phyloP scores from a whole-genome alignment of 345 rosid genomes.

The Eucalyptus polyanthemos region DNA sequence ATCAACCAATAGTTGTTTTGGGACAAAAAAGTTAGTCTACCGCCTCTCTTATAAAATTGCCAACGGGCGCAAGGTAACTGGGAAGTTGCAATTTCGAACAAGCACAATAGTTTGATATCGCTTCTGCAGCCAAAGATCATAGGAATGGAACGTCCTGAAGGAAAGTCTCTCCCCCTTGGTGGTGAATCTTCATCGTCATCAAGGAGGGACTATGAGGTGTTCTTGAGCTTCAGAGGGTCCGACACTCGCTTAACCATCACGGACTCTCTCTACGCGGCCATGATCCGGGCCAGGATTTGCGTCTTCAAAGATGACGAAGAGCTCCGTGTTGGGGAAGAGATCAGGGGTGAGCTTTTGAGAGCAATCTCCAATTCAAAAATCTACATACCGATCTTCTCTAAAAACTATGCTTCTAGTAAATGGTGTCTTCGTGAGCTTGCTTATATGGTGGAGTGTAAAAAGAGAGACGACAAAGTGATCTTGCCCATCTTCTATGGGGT shows the following conservation, averaged over 20 bases:
- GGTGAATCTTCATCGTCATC: neutral
- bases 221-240: neutral
- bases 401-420: neutral
- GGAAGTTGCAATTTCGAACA: neutral
- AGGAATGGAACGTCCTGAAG: neutral
- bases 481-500: neutral
- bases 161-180: neutral
- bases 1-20: neutral
- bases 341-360: neutral
- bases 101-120: neutral
- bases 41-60: neutral
- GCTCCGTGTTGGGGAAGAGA: neutral
- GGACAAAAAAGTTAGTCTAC: neutral
- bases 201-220: neutral
- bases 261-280: neutral
- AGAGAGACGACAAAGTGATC: neutral
- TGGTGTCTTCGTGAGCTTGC: neutral
- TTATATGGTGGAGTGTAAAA: neutral
- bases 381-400: neutral
- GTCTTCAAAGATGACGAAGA: neutral
- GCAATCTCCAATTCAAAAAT: neutral
- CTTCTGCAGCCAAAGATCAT: neutral
- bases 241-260: neutral
- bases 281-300: neutral
- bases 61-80: neutral